These are phyloP conservation scores for Solanum habrochaites DNA, from an alignment of 257 asterid species.

Conservation along the genomic window DNA sequence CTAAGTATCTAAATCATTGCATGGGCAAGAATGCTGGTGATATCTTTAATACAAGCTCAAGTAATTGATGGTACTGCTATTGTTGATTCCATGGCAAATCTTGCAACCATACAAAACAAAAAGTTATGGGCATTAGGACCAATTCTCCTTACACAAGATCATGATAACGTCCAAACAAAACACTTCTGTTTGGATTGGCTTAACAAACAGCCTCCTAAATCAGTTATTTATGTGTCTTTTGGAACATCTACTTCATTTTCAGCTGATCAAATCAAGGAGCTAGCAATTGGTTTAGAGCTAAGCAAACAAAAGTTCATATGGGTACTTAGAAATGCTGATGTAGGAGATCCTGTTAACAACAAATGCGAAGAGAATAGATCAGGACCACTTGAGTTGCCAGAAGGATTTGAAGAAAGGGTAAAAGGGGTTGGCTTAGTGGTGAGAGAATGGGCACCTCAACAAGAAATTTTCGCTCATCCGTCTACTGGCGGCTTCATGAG, in stretches of 20 bases:
- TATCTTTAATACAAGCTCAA: slow-evolving; percentile 18
- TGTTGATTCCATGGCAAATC: background rate
- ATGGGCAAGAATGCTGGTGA: slow-evolving; percentile 12
- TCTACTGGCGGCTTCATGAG: background rate
- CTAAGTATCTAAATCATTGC: background rate
- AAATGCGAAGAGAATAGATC: background rate
- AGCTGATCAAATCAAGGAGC: slow-evolving; percentile 14
- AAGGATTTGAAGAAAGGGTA: background rate
- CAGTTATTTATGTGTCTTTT: slow-evolving; percentile 31
- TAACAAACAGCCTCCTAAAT: slow-evolving; percentile 18
- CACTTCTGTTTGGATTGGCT: slow-evolving; percentile 41
- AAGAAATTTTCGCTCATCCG: background rate
- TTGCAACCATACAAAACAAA: background rate
- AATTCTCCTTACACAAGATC: slow-evolving; percentile 10
- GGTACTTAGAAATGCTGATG: background rate
- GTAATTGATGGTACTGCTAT: background rate
- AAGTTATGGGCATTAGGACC: slow-evolving; percentile 43
- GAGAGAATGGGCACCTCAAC: slow-evolving; percentile 9
- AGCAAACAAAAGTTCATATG: slow-evolving; percentile 18
- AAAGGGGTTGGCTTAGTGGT: background rate
- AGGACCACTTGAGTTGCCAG: slow-evolving; percentile 4
- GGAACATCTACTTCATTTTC: slow-evolving; percentile 27
- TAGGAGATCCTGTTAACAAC: background rate
- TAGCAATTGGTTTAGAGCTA: slow-evolving; percentile 29
- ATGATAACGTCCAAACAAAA: background rate